phyloP scores from a whole-genome alignment of 805 yeast species.

The Citeromyces nyonsensis region DNA sequence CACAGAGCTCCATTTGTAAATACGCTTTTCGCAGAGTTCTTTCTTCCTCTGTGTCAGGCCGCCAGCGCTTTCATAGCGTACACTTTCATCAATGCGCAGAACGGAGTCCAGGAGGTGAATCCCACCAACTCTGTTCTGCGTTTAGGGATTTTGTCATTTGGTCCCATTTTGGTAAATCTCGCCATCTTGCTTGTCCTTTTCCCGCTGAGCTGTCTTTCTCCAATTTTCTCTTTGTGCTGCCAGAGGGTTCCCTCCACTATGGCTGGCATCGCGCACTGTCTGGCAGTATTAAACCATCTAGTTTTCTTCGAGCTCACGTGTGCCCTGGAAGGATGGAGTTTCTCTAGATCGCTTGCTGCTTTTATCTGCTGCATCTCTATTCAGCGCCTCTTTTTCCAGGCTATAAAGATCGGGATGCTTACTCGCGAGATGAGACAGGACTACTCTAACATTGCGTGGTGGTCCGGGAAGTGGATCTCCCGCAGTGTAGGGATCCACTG shows the following conservation, averaged over 20 bases:
- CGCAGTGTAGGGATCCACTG: slow-evolving; percentile 20
- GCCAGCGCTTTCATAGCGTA: slow-evolving; percentile 59
- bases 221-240: slow-evolving; percentile 17
- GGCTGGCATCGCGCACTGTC: slow-evolving; percentile 23
- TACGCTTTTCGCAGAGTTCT: slow-evolving; percentile 64
- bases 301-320: slow-evolving; percentile 19
- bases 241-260: slow-evolving; percentile 16
- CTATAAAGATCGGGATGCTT: slow-evolving; percentile 15
- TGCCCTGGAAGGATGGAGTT: slow-evolving; percentile 24
- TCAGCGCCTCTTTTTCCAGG: slow-evolving; percentile 19
- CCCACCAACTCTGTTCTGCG: slow-evolving; percentile 48
- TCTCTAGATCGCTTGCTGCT: slow-evolving; percentile 20
- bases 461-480: slow-evolving; percentile 34
- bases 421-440: slow-evolving; percentile 26
- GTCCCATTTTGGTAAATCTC: slow-evolving; percentile 29
- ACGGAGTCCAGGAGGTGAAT: slow-evolving; percentile 45
- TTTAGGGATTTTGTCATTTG: slow-evolving; percentile 30
- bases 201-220: slow-evolving; percentile 18
- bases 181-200: slow-evolving; percentile 16
- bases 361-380: slow-evolving; percentile 19
- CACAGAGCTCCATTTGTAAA: slow-evolving; percentile 70
- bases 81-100: slow-evolving; percentile 74
- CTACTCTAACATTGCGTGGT: slow-evolving; percentile 29
- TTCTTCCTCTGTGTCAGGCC: slow-evolving; percentile 59
- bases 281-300: slow-evolving; percentile 17